Evolutionary conservation across 139 green algal genomes (phyloP).

Genomic region (Picochlorum sp.): DNA sequence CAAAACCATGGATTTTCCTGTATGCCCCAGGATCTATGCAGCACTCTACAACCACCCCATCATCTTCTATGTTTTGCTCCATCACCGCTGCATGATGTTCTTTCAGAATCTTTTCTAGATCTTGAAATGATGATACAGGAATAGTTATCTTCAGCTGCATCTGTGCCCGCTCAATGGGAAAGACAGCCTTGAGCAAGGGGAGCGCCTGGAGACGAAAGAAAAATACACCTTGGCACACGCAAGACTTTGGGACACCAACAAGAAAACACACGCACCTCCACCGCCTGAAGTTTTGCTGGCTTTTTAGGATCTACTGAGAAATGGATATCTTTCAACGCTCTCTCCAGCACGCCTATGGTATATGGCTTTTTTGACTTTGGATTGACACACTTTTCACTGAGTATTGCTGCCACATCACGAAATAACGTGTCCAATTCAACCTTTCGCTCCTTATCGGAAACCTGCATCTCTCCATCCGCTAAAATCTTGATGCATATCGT

Average conservation of each 20-base stretch:
- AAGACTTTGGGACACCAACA: neutral
- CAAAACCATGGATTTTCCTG: conserved; percentile 63
- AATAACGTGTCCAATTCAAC: conserved; percentile 76
- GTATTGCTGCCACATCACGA: conserved; percentile 70
- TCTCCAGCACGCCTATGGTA: conserved; percentile 87
- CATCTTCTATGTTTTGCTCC: conserved; percentile 24
- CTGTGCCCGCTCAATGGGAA: conserved; percentile 84
- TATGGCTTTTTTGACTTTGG: conserved; percentile 84
- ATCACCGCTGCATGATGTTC: conserved; percentile 14
- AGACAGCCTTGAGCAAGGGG: conserved; percentile 56
- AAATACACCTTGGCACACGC: neutral
- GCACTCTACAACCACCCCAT: conserved; percentile 15
- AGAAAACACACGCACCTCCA: conserved; percentile 46
- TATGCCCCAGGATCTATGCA: conserved; percentile 86
- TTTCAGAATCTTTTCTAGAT: conserved; percentile 37
- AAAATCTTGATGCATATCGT: conserved; percentile 81
- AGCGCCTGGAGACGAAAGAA: conserved; percentile 36
- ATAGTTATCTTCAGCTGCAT: conserved; percentile 78
- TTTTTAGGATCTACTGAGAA: conserved; percentile 88
- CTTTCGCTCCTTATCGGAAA: conserved; percentile 93
- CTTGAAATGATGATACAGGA: conserved; percentile 26
- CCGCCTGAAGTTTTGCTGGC: conserved; percentile 87
- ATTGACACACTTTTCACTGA: conserved; percentile 87
- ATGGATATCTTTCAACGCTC: conserved; percentile 82
- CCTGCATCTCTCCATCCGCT: conserved; percentile 84